Evolutionary conservation across 352 stramenopile species (phyloP), one percentile per base, ranked within the genome.

Genomic region (Phytophthora brassicae): DNA sequence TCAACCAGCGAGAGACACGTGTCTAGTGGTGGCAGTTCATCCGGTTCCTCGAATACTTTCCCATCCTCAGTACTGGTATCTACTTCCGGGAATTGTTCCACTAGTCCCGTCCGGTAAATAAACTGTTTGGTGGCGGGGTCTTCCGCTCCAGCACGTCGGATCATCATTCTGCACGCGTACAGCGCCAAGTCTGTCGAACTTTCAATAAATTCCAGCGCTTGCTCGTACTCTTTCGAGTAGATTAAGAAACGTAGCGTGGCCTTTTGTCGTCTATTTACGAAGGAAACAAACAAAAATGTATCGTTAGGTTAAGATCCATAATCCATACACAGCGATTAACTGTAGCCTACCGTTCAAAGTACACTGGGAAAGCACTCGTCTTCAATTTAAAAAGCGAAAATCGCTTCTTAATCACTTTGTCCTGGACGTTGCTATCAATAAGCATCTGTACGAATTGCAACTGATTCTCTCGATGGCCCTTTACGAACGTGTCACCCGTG

Each of bases 341-440:
- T n/a, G 11, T 8, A 53, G 58, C 47, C 24, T 53, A 86, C 78
- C 77, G 60, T 50, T 82, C 70, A 11, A 78, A 56, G 60, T 81
- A 92, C 31, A 64, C 63, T 7, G 84, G 84, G 60, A 94, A 91
- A 11, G 64, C 71, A 20, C 69, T 73, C 6, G 75, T 60, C 17
- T 78, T 54, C 11, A 94, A 24, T 28, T 81, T 75, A 62, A 92
- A 90, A 11, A 74, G 68, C 35, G 61, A 66, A 13, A 94, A 60
- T 16, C 82, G 70, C 60, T 89, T 89, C 59, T 88, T 88, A 63
- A 92, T 79, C 35, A 88, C 47, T 64, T 92, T 90, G 65, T 91
- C 79, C 9, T 71, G 49, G 7, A 77, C 51, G 29, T 77, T 65
- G 41, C 43, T 13, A 28, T 78, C 52, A 11, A 93, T 73, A 16